phyloP scores from a whole-genome alignment of 768 basidiomycete genomes.

The Omphalotus guepiniiformis region DNA sequence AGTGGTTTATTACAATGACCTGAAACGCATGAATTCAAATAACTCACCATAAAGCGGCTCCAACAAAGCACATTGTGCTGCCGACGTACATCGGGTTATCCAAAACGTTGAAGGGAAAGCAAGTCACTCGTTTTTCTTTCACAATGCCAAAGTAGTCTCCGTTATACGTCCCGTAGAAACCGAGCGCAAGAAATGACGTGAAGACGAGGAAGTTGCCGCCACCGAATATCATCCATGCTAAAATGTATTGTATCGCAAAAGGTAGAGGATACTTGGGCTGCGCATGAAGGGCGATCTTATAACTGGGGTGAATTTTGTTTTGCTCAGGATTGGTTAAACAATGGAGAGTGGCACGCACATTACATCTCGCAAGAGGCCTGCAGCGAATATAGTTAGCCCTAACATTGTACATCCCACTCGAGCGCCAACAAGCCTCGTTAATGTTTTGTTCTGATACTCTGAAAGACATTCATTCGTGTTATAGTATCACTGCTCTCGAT shows the following conservation, averaged over 20 bases:
- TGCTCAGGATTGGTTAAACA: background rate
- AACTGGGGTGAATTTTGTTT: constrained; percentile 50
- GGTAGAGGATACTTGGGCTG: constrained; percentile 76
- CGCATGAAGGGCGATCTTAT: constrained; percentile 64
- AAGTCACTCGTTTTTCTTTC: constrained; percentile 78
- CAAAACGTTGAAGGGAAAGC: constrained; percentile 93
- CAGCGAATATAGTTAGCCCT: constrained; percentile 78
- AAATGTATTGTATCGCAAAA: constrained; percentile 52
- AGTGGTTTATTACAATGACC: background rate
- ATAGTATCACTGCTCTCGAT: too few relatives aligned
- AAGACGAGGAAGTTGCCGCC: constrained; percentile 81
- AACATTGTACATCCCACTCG: constrained; percentile 83
- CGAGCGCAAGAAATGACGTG: constrained; percentile 85
- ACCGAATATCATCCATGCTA: constrained; percentile 58
- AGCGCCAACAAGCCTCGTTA: constrained; percentile 76
- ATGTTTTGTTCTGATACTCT: constrained; percentile 79
- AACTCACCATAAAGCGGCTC: constrained; percentile 79
- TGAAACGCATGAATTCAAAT: background rate
- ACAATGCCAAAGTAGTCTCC: constrained; percentile 83
- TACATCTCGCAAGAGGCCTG: constrained; percentile 80
- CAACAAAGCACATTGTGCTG: constrained; percentile 86
- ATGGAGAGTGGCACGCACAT: constrained; percentile 46
- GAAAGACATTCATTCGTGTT: background rate
- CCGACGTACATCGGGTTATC: constrained; percentile 97
- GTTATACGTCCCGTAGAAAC: constrained; percentile 90